Evolutionary conservation across 1,284 basidiomycete genomes (phyloP), one percentile per base, ranked within the genome.

Genomic region (Malassezia sympodialis): DNA sequence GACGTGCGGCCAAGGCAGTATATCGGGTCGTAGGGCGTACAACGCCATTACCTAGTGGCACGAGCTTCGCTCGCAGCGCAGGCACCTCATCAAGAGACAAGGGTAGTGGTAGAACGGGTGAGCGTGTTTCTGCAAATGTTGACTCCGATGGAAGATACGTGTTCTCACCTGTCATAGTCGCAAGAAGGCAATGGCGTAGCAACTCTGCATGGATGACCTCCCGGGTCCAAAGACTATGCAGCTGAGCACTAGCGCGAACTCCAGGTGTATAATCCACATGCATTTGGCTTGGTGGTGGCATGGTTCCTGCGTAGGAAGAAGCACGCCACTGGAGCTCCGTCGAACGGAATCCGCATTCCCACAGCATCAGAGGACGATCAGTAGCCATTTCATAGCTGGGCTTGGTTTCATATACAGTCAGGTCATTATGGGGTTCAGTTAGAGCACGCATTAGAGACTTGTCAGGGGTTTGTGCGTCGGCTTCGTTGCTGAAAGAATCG

Each of bases 381-480:
- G 90, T 84, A 4, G 90, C 89, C 86, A 96, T 96, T 65, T 86
- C 84, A 73, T 96, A 98, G 53, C 83, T 82, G 0, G 93, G 94
- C 75, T 91, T 93, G 14, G 61, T 68, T 28, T 50, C 45, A 52
- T 55, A 58, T 4, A 71, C 56, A 14, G 57, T 42, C 44, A 67
- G 49, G 14, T 39, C 43, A 17, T 53, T 40, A 21, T 32, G 37
- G n/a, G 19, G 24, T n/a, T 17, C 39, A 19, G 60, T 49, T 0
- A 54, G 35, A 8, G 30, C 21, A 17, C 40, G 52, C 19, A 42
- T 19, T 15, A 19, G 30, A 7, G 26, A 39, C 21, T 28, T 43
- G 31, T 51, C 53, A 19, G 55, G 39, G 24, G 30, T 35, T 8
- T 42, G 40, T 4, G 30, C 50, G 11, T 39, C 12, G 14, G 40